Evolutionary conservation across 208 protist genomes (phyloP).

Genomic region (Trichomonas tenax): DNA sequence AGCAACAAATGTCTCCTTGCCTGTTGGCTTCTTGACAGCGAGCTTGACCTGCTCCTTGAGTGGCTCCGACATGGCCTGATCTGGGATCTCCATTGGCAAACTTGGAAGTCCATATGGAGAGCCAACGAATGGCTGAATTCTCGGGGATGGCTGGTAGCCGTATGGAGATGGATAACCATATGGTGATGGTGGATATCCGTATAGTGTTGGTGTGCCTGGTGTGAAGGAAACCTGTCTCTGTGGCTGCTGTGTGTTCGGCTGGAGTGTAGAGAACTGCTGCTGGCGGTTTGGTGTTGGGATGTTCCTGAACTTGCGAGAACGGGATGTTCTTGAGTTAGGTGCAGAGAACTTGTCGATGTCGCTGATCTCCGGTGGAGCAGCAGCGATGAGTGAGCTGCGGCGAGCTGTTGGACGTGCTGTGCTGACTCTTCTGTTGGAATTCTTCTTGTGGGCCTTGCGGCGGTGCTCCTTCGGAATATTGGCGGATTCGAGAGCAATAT

Average conservation of each 20-base stretch:
- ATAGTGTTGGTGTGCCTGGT: background rate
- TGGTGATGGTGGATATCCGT: background rate
- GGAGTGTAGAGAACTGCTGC: too few species aligned
- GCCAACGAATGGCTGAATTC: background rate
- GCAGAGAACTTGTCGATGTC: background rate
- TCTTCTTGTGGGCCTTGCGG: background rate
- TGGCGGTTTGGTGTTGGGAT: background rate
- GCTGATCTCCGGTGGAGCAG: background rate
- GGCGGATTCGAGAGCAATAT: background rate
- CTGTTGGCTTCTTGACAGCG: background rate
- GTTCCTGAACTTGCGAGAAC: background rate
- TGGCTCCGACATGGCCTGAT: background rate
- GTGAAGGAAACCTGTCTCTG: background rate
- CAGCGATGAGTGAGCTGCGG: background rate
- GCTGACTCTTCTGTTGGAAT: background rate
- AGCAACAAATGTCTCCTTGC: background rate
- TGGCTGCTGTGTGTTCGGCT: background rate
- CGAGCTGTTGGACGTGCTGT: too few species aligned
- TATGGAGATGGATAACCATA: background rate
- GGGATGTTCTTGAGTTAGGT: background rate
- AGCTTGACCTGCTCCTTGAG: background rate
- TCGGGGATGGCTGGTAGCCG: background rate
- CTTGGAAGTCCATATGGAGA: background rate
- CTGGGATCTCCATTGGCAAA: background rate
- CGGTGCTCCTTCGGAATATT: background rate